phyloP scores from a whole-genome alignment of 768 basidiomycete species.

The Boletus rubropictus region DNA sequence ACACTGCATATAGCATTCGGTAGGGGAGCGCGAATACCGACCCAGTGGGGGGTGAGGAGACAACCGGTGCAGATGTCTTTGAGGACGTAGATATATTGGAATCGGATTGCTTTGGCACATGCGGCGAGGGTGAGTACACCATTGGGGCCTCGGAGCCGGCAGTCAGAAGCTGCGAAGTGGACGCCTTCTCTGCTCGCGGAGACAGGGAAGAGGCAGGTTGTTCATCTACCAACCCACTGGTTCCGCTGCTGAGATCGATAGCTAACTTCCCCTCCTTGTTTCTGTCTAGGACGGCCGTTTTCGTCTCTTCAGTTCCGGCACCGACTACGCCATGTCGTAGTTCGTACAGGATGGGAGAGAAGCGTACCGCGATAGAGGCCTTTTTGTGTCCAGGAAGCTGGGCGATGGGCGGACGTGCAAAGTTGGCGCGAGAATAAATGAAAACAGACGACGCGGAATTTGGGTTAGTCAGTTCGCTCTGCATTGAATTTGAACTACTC shows the following conservation, averaged over 20 bases:
- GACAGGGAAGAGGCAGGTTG: constrained; percentile 5
- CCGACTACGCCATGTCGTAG: constrained; percentile 57
- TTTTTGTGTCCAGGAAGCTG: constrained; percentile 96
- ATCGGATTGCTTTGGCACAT: constrained; percentile 12
- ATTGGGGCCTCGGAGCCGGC: constrained; percentile 7
- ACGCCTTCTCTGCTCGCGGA: constrained; percentile 16
- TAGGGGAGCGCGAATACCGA: constrained; percentile 89
- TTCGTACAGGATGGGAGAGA: constrained; percentile 91
- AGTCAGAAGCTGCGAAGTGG: constrained; percentile 1
- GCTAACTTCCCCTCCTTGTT: constrained; percentile 56
- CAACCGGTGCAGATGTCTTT: constrained; percentile 20
- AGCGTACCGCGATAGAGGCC: constrained; percentile 87
- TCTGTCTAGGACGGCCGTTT: constrained; percentile 61
- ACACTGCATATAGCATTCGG: constrained; percentile 90
- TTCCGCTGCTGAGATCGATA: constrained; percentile 52
- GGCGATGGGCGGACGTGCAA: constrained; percentile 87
- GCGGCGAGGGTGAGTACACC: constrained; percentile 10
- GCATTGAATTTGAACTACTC: constrained; percentile 23
- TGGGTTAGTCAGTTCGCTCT: constrained; percentile 29
- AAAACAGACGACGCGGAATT: constrained; percentile 66
- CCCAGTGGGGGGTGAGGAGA: constrained; percentile 43
- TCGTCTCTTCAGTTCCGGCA: constrained; percentile 36
- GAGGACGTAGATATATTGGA: constrained; percentile 15
- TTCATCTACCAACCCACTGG: constrained; percentile 9
- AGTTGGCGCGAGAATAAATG: constrained; percentile 94